Percentiles rank a stretch among this genome's conserved stretches.
These are phyloP conservation scores for Fonsecaea monophora DNA, from an alignment of 2,329 filamentous ascomycete species.

Conservation along the genomic window DNA sequence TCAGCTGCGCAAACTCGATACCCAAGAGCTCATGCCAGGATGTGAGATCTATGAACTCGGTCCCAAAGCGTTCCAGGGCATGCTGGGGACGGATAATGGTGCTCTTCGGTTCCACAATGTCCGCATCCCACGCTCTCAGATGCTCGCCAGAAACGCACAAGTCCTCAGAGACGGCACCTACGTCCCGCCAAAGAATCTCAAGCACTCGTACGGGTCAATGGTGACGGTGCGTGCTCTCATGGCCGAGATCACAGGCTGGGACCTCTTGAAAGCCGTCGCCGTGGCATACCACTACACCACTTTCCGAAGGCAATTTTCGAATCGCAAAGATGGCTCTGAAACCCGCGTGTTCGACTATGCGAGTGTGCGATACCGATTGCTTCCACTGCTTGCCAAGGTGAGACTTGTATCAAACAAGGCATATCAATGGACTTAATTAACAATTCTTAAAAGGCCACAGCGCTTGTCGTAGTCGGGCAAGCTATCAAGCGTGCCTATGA, in stretches of 20 bases:
- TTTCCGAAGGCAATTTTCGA: conserved; percentile 42
- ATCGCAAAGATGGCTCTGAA: conserved; percentile 18
- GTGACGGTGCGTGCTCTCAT: conserved; percentile 44
- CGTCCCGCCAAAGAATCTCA: conserved; percentile 41
- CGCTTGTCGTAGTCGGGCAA: conserved; percentile 38
- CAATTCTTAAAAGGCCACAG: conserved; percentile 20
- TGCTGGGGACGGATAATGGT: conserved; percentile 45
- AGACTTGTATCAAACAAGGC: not conserved
- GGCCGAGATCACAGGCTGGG: conserved; percentile 40
- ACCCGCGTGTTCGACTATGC: conserved; percentile 39
- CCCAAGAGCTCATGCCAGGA: conserved; percentile 39
- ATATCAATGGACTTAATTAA: not conserved
- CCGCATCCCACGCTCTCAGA: conserved; percentile 45
- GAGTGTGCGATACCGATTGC: conserved; percentile 38
- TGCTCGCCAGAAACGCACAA: conserved; percentile 43
- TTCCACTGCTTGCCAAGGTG: conserved; percentile 39
- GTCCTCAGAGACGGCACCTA: conserved; percentile 45
- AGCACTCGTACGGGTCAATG: conserved; percentile 47
- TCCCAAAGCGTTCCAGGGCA: conserved; percentile 40
- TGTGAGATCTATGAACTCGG: conserved; percentile 45
- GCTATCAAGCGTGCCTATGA: conserved; percentile 39
- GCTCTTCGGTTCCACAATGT: conserved; percentile 46
- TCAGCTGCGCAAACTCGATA: conserved; percentile 43
- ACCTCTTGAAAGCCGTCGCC: conserved; percentile 45
- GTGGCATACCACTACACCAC: conserved; percentile 47